Evolutionary conservation across 495 filamentous ascomycete genomes (phyloP).

Genomic region (Stereocaulon alpinum): DNA sequence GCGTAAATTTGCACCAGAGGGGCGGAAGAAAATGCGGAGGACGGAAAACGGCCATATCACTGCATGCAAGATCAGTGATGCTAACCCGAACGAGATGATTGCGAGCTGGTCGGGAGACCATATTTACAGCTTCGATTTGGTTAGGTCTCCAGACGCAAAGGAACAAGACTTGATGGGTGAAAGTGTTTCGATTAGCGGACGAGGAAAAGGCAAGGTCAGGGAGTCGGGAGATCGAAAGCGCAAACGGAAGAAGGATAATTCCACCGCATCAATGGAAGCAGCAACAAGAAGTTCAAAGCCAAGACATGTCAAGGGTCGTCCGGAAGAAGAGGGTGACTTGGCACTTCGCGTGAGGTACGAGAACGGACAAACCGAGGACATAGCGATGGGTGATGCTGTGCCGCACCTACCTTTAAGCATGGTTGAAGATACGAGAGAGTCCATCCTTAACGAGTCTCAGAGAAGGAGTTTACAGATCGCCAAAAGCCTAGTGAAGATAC

Average conservation of each 20-base stretch:
- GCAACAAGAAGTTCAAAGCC: slow-evolving; percentile 34
- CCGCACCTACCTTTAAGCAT: slow-evolving; percentile 24
- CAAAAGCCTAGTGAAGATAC: slow-evolving; percentile 45
- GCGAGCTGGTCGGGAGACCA: slow-evolving; percentile 69
- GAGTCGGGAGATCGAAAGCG: slow-evolving; percentile 42
- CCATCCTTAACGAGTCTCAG: slow-evolving; percentile 41
- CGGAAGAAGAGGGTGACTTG: slow-evolving; percentile 29
- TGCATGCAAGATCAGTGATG: slow-evolving; percentile 70
- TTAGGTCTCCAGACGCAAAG: slow-evolving; percentile 49
- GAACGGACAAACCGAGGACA: slow-evolving; percentile 51
- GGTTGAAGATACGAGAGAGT: slow-evolving; percentile 34
- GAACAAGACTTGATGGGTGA: slow-evolving; percentile 24
- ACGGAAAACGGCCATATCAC: slow-evolving; percentile 59
- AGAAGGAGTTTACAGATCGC: slow-evolving; percentile 45
- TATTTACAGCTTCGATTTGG: slow-evolving; percentile 64
- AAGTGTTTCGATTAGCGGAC: slow-evolving; percentile 14
- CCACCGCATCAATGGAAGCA: slow-evolving; percentile 37
- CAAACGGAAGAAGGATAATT: slow-evolving; percentile 42
- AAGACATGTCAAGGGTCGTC: slow-evolving; percentile 26
- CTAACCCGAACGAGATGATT: slow-evolving; percentile 62
- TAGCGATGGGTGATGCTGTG: slow-evolving; percentile 30
- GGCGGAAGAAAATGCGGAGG: slow-evolving; percentile 41
- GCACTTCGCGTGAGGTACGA: slow-evolving; percentile 49
- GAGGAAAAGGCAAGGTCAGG: slow-evolving; percentile 26
- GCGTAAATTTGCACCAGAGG: slow-evolving; percentile 55